A percentile compares a stretch with the other conserved stretches of the same genome.
Conservation (phyloP, 2,329 filamentous ascomycete genomes). For the Penicillium psychrosexuale region DNA sequence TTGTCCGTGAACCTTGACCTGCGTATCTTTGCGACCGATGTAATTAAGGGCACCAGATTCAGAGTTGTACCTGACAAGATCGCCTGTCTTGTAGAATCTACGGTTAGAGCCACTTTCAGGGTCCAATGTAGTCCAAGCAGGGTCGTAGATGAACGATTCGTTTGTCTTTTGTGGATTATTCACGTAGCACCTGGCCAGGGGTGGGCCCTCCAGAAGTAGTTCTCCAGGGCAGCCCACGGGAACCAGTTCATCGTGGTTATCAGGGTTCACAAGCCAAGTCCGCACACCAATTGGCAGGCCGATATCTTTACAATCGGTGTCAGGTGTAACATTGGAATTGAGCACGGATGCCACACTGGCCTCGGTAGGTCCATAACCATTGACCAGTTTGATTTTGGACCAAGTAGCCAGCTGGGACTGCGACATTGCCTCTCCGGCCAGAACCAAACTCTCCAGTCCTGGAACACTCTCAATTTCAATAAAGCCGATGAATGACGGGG, state of each 20-base stretch:
- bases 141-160: slow-evolving; percentile 57
- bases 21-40: slow-evolving; percentile 63
- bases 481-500: slow-evolving; percentile 55
- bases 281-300: slow-evolving; percentile 34
- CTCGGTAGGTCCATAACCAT: slow-evolving; percentile 48
- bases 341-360: slow-evolving; percentile 37
- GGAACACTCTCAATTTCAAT: slow-evolving; percentile 45
- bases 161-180: slow-evolving; percentile 57
- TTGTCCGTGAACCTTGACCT: slow-evolving; percentile 65
- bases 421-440: slow-evolving; percentile 52
- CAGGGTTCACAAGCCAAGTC: slow-evolving; percentile 42
- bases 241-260: slow-evolving; percentile 40
- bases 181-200: slow-evolving; percentile 62
- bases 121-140: slow-evolving; percentile 51
- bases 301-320: slow-evolving; percentile 36
- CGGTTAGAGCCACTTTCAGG: slow-evolving; percentile 17
- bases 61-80: slow-evolving; percentile 40
- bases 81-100: slow-evolving; percentile 43
- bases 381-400: slow-evolving; percentile 39
- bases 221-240: slow-evolving; percentile 43
- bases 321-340: slow-evolving; percentile 30
- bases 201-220: slow-evolving; percentile 45
- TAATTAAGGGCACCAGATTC: slow-evolving; percentile 37
- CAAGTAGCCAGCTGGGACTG: slow-evolving; percentile 37
- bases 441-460: slow-evolving; percentile 40